Conservation (phyloP, 2,329 filamentous ascomycete species). For the Claviceps pazoutovae region DNA sequence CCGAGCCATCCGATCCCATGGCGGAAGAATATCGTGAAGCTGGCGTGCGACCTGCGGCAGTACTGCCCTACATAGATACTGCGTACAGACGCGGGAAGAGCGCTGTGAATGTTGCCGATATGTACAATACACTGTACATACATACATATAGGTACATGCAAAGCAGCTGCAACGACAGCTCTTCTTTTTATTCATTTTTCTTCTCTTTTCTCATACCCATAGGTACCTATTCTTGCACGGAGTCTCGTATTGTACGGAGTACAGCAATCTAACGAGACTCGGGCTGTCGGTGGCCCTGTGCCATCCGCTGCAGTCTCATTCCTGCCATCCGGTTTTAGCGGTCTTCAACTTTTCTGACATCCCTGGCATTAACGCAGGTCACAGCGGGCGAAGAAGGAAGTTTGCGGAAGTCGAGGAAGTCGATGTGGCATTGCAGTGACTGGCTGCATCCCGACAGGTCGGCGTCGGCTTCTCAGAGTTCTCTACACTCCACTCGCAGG, state of each 20-base stretch:
- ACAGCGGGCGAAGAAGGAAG: too few relatives aligned
- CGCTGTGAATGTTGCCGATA: too few relatives aligned
- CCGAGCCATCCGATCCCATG: conserved; percentile 6
- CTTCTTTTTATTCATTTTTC: neutral
- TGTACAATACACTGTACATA: too few relatives aligned
- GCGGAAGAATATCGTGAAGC: conserved; percentile 9
- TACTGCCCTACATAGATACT: too few relatives aligned
- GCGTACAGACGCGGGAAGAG: too few relatives aligned
- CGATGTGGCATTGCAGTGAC: neutral
- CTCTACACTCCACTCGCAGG: conserved; percentile 4
- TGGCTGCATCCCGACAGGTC: conserved; percentile 10
- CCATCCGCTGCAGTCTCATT: neutral
- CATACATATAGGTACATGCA: too few relatives aligned
- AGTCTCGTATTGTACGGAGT: too few relatives aligned
- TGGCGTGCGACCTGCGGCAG: neutral
- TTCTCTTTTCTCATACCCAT: neutral
- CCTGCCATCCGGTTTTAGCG: neutral
- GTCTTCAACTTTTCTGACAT: neutral
- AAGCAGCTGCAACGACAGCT: neutral
- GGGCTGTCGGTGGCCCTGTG: neutral
- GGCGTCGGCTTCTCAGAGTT: conserved; percentile 22
- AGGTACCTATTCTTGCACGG: neutral
- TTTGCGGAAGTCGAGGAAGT: neutral
- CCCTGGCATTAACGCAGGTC: neutral
- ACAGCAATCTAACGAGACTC: neutral